Base-by-base conservation (phyloP, 2,329 filamentous ascomycete species). In the Periconia sp. region DNA sequence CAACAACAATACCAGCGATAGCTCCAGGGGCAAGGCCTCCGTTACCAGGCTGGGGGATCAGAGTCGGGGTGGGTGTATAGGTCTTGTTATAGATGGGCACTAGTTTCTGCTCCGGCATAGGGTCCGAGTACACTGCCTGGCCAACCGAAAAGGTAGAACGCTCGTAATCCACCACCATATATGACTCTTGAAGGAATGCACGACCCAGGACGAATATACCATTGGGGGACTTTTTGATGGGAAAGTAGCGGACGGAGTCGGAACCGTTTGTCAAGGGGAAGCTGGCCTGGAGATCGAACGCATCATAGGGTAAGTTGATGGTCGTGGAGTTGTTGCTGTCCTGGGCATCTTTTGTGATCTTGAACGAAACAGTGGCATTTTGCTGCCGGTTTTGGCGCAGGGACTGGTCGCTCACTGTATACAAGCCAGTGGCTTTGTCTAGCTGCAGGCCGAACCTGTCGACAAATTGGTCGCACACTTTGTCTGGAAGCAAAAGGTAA, bases 391-490 rank as follows among this genome's bases (percentile, higher is more conserved):
- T 72, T 2, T 50, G 48, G 0, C 59, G 48, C 40, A 66, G 65
- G 0, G 66, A 53, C 8, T 61, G 55, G 8, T 52, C 59, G 44
- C 73, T 70, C 5, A 77, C 54, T 1, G 66, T 64, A 51, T 77
- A 79, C 5, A 75, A 48, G 6, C 70, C 60, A 1, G 47, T 55
- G 0, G 43, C 55, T 0, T 61, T 41, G 54, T 77, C 68, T 47
- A 70, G 77, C 0, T 42, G 55, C 1, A 79, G 59, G 1, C 63
- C 55, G 55, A 78, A 78, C 0, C 51, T 64, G 0, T 60, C 13
- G 46, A 68, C 65, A 47, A 79, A 75, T 1, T 52, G 31, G 8
- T 76, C 62, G 58, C 76, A 78, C 1, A 77, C 63, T 1, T 56
- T 23, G 3, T 67, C 59, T 0, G 71, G 71, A 1, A 74, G 52